Evolutionary conservation across 495 filamentous ascomycete species (phyloP).

Genomic region (Aspergillus coremiiformis): DNA sequence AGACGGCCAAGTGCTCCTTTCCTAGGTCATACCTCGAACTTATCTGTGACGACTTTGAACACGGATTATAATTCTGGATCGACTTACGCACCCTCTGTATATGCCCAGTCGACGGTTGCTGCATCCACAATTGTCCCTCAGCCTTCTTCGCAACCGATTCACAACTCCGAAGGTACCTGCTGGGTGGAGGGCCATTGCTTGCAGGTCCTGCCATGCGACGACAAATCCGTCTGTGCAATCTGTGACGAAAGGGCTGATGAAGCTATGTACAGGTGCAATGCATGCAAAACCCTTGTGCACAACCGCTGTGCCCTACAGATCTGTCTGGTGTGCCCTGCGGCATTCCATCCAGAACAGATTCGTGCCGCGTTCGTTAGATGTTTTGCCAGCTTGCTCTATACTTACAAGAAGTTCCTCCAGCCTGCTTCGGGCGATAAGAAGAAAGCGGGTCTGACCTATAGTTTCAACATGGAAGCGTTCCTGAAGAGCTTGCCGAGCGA

Average conservation of each 20-base stretch:
- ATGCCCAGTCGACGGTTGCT: constrained; percentile 93
- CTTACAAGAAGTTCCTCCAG: constrained; percentile 78
- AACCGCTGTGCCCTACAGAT: constrained; percentile 73
- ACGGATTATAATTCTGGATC: constrained; percentile 66
- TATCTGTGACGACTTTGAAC: constrained; percentile 77
- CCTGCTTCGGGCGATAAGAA: constrained; percentile 76
- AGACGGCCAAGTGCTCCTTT: constrained; percentile 82
- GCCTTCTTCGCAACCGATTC: constrained; percentile 73
- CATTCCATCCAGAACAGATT: constrained; percentile 86
- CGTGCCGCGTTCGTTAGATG: constrained; percentile 90
- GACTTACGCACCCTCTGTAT: constrained; percentile 89
- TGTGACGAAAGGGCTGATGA: constrained; percentile 89
- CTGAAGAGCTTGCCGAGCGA: constrained; percentile 84
- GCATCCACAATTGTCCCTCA: constrained; percentile 97
- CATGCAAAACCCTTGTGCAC: constrained; percentile 72
- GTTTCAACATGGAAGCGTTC: constrained; percentile 92
- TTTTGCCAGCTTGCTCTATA: constrained; percentile 90
- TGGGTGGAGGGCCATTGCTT: constrained; percentile 96
- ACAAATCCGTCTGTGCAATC: constrained; percentile 65
- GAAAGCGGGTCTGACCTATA: constrained; percentile 76
- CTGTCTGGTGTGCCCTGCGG: constrained; percentile 77
- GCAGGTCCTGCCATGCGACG: constrained; percentile 61
- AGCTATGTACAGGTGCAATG: constrained; percentile 76
- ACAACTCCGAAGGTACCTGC: constrained; percentile 74
- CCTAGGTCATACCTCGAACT: constrained; percentile 68